Evolutionary conservation across 2,329 filamentous ascomycete species (phyloP), one percentile per base, ranked within the genome.

Genomic region (Sarocladium strictum): DNA sequence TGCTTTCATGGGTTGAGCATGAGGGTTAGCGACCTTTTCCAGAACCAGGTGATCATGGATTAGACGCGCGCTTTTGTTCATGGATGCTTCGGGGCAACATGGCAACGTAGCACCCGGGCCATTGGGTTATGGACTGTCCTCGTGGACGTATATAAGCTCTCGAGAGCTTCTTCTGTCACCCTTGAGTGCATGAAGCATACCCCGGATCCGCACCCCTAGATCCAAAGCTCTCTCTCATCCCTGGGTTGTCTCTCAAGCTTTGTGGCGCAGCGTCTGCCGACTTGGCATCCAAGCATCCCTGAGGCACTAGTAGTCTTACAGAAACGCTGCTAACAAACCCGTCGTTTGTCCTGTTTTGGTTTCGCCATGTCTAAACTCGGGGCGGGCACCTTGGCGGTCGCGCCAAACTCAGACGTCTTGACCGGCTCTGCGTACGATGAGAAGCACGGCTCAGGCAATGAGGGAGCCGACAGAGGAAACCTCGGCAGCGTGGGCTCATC

Each of bases 391-490:
- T 17, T 53, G 32, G 50, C 50, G 14, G 21, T 19, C n/a, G 50
- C 15, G 32, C 26, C 21, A 3, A n/a, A 24, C 6, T 21, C 50
- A 4, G 50, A 38, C 14, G 12, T 40, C 7, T 17, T 53, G 11
- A 19, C 50, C n/a, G 50, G 50, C 32, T 26, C 3, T 19, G 49
- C 9, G 14, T 38, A 53, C 33, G 29, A 38, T 14, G 19, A 23
- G 19, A 51, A 51, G n/a, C 59, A 58, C 15, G 54, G 57, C 6
- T 57, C 55, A n/a, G 54, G 53, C 32, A 58, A 58, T 33, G 55
- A 59, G n/a, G 57, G 40, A 0, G 23, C 45, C 17, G 29, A 60
- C 11, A 56, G 43, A 12, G 51, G 53, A 11, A 27, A 56, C 26
- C 37, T 40, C 12, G 50, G 21, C 50, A 53, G 32, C 19, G 35